phyloP scores from a whole-genome alignment of 768 basidiomycete genomes.

The Filobasidium floriforme region DNA sequence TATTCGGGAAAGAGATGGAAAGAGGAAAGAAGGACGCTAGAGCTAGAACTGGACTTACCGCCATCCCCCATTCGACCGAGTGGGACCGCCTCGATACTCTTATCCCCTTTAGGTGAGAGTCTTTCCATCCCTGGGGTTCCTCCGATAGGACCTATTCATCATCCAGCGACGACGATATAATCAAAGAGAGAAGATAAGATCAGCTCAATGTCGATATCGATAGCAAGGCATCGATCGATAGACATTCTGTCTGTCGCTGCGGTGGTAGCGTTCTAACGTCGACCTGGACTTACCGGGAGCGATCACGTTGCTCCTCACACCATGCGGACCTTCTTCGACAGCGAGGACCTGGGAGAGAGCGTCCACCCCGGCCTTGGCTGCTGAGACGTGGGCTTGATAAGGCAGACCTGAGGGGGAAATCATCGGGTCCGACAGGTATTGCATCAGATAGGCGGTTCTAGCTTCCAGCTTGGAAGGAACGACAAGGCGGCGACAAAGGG shows the following conservation, averaged over 20 bases:
- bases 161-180: background rate
- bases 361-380: slow-evolving; percentile 90
- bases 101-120: slow-evolving; percentile 38
- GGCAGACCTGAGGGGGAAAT: slow-evolving; percentile 55
- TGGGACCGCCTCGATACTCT: slow-evolving; percentile 28
- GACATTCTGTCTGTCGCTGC: background rate
- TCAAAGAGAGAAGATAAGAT: slow-evolving; percentile 9
- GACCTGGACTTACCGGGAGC: slow-evolving; percentile 42
- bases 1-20: too few species aligned
- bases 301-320: slow-evolving; percentile 67
- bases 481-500: background rate
- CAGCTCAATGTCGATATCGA: slow-evolving; percentile 60
- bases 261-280: too few species aligned
- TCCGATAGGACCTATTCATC: slow-evolving; percentile 55
- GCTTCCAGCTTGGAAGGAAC: too few species aligned
- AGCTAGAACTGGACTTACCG: slow-evolving; percentile 14
- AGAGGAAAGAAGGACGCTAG: background rate
- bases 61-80: slow-evolving; percentile 33
- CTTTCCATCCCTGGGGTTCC: slow-evolving; percentile 59
- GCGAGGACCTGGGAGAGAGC: slow-evolving; percentile 78
- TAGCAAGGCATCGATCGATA: slow-evolving; percentile 31
- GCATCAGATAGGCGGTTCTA: too few species aligned
- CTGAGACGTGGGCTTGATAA: slow-evolving; percentile 85
- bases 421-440: too few species aligned
- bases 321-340: slow-evolving; percentile 87